Evolutionary conservation across 108 stramenopile species (phyloP).

Genomic region (Hondaea fermentalgiana): DNA sequence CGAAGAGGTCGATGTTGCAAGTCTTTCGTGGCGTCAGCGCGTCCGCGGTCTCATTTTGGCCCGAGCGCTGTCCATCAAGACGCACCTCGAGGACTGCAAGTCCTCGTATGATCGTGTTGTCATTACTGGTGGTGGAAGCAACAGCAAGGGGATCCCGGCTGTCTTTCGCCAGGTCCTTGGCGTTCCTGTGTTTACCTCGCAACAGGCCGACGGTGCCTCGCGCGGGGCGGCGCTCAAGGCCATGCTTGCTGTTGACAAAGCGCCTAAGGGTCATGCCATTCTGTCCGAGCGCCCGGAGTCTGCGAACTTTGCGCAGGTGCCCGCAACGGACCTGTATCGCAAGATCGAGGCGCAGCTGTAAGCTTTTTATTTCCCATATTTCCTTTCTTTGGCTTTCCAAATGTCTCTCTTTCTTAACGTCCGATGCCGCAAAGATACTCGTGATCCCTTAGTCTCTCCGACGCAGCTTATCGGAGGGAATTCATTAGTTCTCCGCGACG

Average conservation of each 20-base stretch:
- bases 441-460: no score
- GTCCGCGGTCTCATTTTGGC: not conserved
- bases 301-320: no score
- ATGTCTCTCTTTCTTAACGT: no score
- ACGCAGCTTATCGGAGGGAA: no score
- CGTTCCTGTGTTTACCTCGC: not conserved
- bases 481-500: no score
- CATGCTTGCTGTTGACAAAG: not conserved
- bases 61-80: not conserved
- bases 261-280: not conserved
- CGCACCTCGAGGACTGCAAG: not conserved
- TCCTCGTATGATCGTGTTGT: not conserved
- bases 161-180: not conserved
- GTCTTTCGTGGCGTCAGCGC: not conserved
- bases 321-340: no score
- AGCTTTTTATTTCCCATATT: no score
- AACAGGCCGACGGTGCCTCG: not conserved
- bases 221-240: conserved; percentile 8
- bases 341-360: no score
- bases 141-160: not conserved
- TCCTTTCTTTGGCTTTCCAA: no score
- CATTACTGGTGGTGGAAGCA: not conserved
- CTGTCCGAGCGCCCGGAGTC: no score
- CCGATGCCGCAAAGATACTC: no score
- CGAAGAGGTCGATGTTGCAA: not conserved